Conservation (phyloP, 805 yeast species). For the Yarrowia porcina region DNA sequence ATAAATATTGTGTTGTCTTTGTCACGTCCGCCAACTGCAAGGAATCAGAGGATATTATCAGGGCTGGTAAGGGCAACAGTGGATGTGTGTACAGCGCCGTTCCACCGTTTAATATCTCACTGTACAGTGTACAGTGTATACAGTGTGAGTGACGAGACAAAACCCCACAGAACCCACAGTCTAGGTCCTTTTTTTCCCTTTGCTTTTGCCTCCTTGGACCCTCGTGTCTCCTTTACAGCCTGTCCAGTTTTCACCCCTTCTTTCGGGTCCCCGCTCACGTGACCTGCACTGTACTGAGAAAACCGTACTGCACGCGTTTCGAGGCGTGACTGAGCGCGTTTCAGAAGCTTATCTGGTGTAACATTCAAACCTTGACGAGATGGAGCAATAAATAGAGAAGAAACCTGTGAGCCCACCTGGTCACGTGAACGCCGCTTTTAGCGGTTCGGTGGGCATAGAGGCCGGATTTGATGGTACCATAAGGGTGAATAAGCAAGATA, state of each 20-base stretch:
- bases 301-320: constrained; percentile 1
- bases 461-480: no score
- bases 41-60: not conserved
- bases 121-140: not conserved
- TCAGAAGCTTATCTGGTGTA: not conserved
- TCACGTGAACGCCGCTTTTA: not conserved
- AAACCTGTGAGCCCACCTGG: not conserved
- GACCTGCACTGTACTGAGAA: not conserved
- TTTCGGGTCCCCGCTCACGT: constrained; percentile 1
- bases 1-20: no score
- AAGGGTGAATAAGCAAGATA: no score
- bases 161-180: no score
- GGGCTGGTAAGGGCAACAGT: no score
- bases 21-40: no score
- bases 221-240: not conserved
- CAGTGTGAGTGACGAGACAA: no score
- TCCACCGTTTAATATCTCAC: not conserved
- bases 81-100: not conserved
- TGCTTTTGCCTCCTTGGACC: not conserved
- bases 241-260: not conserved
- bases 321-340: constrained; percentile 17
- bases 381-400: not conserved
- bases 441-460: not conserved
- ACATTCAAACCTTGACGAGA: not conserved
- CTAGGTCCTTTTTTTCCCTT: no score